Evolutionary conservation across 768 basidiomycete species (phyloP), one percentile per base, ranked within the genome.

Genomic region (Asterophora lycoperdoides): DNA sequence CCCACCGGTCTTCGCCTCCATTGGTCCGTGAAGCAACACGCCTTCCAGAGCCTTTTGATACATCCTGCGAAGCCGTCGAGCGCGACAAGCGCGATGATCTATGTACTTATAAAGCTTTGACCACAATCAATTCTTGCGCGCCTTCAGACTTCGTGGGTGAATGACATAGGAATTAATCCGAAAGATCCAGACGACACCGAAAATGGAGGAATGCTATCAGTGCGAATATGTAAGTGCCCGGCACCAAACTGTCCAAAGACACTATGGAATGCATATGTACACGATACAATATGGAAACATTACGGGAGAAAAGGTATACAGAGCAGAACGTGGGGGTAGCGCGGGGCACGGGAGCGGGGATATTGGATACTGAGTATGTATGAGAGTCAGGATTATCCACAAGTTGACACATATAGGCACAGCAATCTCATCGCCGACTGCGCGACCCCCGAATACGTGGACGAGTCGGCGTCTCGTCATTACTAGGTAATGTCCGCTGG

Each of bases 401-500:
- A n/a, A n/a, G n/a, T n/a, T n/a, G n/a, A n/a, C n/a, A n/a, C n/a
- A n/a, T n/a, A n/a, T n/a, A n/a, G n/a, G 37, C 26, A 58, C 33
- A 23, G 3, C 23, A 23, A 44, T 53, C 40, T 56, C 62, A 81
- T 56, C 81, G 78, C 65, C 76, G n/a, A n/a, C n/a, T 68, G 39
- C 79, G 72, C 52, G 68, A 65, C 36, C 65, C 63, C 55, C 78
- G 75, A 63, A 73, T 67, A 48, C 83, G 75, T 15, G 82, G 80
- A 47, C 81, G 70, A 18, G 83, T 83, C 32, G 83, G 83, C 1
- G 81, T 82, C 58, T 84, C 81, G 30, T 67, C 64, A 46, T 60
- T 64, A 17, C 58, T 48, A 30, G 66, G 65, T 47, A 69, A 53
- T 23, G 56, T 57, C 34, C 68, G 63, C 37, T 72, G 70, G 45